These are phyloP conservation scores for Talaromyces borbonicus DNA, from an alignment of 495 filamentous ascomycete genomes.

Conservation along the genomic window DNA sequence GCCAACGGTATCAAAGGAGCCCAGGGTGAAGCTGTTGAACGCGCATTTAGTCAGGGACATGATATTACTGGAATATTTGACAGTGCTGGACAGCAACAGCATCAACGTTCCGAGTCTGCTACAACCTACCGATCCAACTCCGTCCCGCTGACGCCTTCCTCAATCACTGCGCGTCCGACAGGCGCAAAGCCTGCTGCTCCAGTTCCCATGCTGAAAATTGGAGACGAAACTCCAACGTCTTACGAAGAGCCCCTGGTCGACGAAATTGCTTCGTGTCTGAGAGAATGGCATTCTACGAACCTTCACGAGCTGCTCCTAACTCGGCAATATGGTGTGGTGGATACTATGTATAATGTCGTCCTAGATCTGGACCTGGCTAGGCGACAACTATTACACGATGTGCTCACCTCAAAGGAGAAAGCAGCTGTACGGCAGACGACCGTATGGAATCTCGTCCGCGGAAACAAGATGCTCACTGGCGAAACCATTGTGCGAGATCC, in stretches of 20 bases:
- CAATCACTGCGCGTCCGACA: slow-evolving; percentile 31
- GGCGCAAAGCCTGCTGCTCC: slow-evolving; percentile 76
- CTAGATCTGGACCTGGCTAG: slow-evolving; percentile 70
- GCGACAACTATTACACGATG: slow-evolving; percentile 84
- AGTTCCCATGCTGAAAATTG: slow-evolving; percentile 94
- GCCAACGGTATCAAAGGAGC: slow-evolving; percentile 8
- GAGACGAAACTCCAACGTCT: slow-evolving; percentile 88
- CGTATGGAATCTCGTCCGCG: slow-evolving; percentile 88
- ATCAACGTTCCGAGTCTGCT: slow-evolving; percentile 13
- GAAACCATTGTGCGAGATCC: slow-evolving; percentile 94
- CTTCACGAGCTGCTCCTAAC: slow-evolving; percentile 85
- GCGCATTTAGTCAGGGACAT: slow-evolving; percentile 12
- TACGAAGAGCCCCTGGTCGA: slow-evolving; percentile 86
- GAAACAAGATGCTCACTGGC: slow-evolving; percentile 83
- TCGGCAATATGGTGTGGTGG: slow-evolving; percentile 68
- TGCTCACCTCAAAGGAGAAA: slow-evolving; percentile 80
- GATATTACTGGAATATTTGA: slow-evolving; percentile 12
- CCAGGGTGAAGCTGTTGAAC: slow-evolving; percentile 20
- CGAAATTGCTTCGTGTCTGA: slow-evolving; percentile 89
- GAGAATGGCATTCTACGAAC: slow-evolving; percentile 97
- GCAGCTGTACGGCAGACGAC: slow-evolving; percentile 65
- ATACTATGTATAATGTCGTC: slow-evolving; percentile 70
- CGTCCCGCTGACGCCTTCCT: slow-evolving; percentile 27
- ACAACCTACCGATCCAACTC: slow-evolving; percentile 20
- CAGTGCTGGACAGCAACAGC: slow-evolving; percentile 16